Base-by-base conservation (phyloP, 352 stramenopile genomes). In the Saprolegnia diclina region DNA sequence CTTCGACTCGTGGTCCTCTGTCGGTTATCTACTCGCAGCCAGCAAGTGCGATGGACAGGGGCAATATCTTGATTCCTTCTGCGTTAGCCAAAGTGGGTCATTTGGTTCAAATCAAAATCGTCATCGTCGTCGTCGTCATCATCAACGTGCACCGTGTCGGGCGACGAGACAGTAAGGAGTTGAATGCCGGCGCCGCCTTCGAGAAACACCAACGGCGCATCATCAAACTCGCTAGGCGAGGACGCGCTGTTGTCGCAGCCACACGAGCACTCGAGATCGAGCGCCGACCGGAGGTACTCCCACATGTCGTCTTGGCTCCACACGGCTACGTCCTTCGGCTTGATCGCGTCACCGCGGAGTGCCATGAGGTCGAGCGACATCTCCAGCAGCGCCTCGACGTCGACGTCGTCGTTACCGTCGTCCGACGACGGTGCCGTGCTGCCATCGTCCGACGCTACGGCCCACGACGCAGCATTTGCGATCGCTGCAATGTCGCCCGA, bases 91-190 rank as follows among this genome's bases (percentile, higher is more conserved):
- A 26, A 59, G 19, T 21, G 19, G 3, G 52, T 59, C 52, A 59
- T 59, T 59, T 59, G 11, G 52, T 59, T 40, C 52, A 59, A 21
- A 19, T 59, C 52, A 24, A 59, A 59, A 26, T 59, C 52, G 35
- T 59, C 45, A 52, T 52, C 52, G 35, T 59, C 52, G 11, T 16
- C 13, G 24, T 59, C 52, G 24, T 59, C 52, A 19, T 16, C 52
- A 24, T 24, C 52, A 9, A 35, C 29, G 29, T 35, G 29, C 29
- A 35, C 29, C 29, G 24, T 16, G 52, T 35, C n/a, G 35, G 52
- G 35, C 35, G 35, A 35, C 35, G 52, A n/a, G 11, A 59, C 24
- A 9, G 35, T 14, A 4, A 59, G 24, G 3, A 40, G 52, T 59
- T 59, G 52, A n/a, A 40, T 59, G 24, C 24, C 19, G 3, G 13